Evolutionary conservation across 2,329 filamentous ascomycete genomes (phyloP).

Genomic region (Monosporascus sp.): DNA sequence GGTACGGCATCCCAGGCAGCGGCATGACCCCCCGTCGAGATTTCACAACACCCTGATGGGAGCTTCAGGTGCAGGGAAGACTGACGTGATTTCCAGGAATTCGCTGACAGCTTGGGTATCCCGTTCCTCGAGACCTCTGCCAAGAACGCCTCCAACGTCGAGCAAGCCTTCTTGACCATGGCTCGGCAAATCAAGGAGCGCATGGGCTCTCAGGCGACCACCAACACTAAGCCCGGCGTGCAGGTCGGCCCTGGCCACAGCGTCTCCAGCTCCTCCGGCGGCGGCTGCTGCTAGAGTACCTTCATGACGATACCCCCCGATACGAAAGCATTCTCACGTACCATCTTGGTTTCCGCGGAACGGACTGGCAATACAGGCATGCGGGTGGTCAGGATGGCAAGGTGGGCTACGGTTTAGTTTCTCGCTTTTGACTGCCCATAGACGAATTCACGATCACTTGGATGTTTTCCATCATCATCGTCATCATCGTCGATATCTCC

Average conservation of each 20-base stretch:
- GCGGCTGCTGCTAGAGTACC: slow-evolving; percentile 78
- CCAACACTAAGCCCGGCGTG: slow-evolving; percentile 98
- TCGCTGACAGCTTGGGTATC: slow-evolving; percentile 96
- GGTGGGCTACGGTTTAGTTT: slow-evolving; percentile 18
- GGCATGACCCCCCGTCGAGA: background rate
- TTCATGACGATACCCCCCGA: slow-evolving; percentile 23
- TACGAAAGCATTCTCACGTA: slow-evolving; percentile 14
- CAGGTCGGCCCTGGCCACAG: slow-evolving; percentile 93
- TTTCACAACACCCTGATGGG: background rate
- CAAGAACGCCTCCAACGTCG: slow-evolving; percentile 99
- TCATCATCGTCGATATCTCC: background rate
- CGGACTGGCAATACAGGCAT: slow-evolving; percentile 21
- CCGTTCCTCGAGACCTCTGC: slow-evolving; percentile 99
- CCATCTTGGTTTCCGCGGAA: slow-evolving; percentile 20
- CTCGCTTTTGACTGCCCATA: slow-evolving; percentile 22
- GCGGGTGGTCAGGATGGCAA: slow-evolving; percentile 21
- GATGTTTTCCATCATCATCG: slow-evolving; percentile 13
- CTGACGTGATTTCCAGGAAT: slow-evolving; percentile 60
- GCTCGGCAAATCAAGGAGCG: slow-evolving; percentile 99
- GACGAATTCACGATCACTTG: slow-evolving; percentile 23
- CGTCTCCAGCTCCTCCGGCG: slow-evolving; percentile 79
- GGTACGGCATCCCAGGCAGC: slow-evolving; percentile 50
- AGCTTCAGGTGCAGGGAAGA: background rate
- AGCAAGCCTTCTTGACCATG: slow-evolving; percentile 99
- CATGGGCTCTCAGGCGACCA: slow-evolving; percentile 91